phyloP scores from a whole-genome alignment of 2,329 filamentous ascomycete genomes.

The Xylaria sp. region DNA sequence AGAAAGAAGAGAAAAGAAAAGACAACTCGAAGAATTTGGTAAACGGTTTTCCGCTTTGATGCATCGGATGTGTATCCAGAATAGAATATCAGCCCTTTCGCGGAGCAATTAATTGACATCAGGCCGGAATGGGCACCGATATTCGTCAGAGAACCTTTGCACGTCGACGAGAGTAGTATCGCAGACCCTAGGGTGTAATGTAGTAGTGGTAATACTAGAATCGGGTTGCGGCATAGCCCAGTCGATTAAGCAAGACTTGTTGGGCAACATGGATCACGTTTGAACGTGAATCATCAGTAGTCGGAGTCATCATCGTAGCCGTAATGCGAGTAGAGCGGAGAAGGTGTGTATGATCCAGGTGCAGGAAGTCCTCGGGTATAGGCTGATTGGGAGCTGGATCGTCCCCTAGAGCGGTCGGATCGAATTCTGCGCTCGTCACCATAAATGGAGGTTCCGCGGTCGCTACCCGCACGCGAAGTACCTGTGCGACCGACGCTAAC shows the following conservation, averaged over 20 bases:
- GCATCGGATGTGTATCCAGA: conserved; percentile 31
- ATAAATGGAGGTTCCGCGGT: conserved; percentile 60
- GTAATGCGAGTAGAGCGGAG: conserved; percentile 31
- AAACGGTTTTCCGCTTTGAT: conserved; percentile 21
- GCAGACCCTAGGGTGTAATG: background rate
- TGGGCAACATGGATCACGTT: background rate
- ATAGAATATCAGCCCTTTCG: conserved; percentile 13
- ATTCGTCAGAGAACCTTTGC: background rate
- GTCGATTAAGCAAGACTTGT: background rate
- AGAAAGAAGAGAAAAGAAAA: conserved; percentile 36
- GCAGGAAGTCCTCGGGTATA: conserved; percentile 49
- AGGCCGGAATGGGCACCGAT: background rate
- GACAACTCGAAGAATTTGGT: conserved; percentile 36
- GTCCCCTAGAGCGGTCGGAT: conserved; percentile 59
- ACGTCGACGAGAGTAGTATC: background rate
- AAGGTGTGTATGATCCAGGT: conserved; percentile 31
- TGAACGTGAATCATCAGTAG: background rate
- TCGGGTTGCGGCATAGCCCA: background rate
- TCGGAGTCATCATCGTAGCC: conserved; percentile 27
- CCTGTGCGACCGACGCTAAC: conserved; percentile 62
- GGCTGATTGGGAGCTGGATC: conserved; percentile 63
- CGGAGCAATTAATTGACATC: background rate
- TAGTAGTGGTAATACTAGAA: background rate
- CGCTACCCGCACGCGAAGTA: conserved; percentile 58
- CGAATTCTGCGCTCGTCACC: conserved; percentile 59